Evolutionary conservation across 2,329 filamentous ascomycete species (phyloP), one percentile per base, ranked within the genome.

Genomic region (Metarhizium brunneum): DNA sequence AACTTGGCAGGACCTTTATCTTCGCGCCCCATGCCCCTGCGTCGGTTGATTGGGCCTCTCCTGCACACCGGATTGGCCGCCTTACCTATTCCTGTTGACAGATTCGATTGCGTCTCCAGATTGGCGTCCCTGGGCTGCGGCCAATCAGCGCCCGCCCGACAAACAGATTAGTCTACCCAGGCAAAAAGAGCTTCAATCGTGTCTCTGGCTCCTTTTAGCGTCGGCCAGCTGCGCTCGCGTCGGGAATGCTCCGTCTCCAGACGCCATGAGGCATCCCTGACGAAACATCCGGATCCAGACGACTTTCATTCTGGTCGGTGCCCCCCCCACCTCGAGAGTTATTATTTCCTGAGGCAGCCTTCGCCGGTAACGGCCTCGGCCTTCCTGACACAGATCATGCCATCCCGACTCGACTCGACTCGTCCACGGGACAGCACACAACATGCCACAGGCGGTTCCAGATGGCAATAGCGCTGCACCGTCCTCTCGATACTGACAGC

Each of bases 101-200:
- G 54, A 56, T 56, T 56, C 54, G 50, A 56, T 56, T 56, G 50
- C 54, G 50, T 56, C 50, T 50, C 50, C 50, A 30, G 29, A 36
- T 47, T 43, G 16, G 4, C 32, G 25, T 40, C 3, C 25, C 32
- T 35, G 32, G 6, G 2, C 13, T 7, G 47, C 20, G 20, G 54
- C 54, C 49, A 56, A 56, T 53, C 30, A 56, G 54, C 49, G 30
- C 13, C 6, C 3, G 40, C 6, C 32, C 14, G 18, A 3, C 18
- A 47, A 51, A 32, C 29, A 13, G 52, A 48, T 55, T 43, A 25
- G 53, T 55, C 47, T 40, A 20, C 20, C 42, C 40, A 43, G 6
- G 2, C 8, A 13, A 1, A 36, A 36, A 36, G 35, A 8, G 35
- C 1, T 36, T 0, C 13, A 36, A 25, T 25, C 20, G 20, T 25